A percentile compares a stretch with the other conserved stretches of the same genome.
These are phyloP conservation scores for Allium sativum DNA, from an alignment of 106 monocot genomes.

Conservation along the genomic window DNA sequence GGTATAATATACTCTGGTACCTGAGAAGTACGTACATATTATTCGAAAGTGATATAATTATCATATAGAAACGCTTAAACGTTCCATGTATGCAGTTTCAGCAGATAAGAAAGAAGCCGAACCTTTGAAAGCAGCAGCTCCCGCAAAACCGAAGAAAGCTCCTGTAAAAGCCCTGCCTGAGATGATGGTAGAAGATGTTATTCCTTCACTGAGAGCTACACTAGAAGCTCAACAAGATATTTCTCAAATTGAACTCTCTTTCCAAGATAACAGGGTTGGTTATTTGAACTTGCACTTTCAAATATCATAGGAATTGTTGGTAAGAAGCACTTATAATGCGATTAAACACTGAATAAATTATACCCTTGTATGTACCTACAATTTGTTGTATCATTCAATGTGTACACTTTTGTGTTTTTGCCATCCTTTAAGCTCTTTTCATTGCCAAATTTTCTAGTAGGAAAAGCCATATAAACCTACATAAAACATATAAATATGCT, in stretches of 20 bases:
- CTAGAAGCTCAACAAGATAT: slow-evolving; percentile 46
- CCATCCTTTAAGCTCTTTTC: background rate
- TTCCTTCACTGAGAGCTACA: slow-evolving; percentile 38
- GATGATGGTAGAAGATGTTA: slow-evolving; percentile 59
- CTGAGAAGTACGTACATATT: background rate
- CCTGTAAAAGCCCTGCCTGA: slow-evolving; percentile 31
- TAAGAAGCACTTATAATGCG: no score
- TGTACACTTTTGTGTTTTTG: background rate
- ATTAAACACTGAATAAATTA: background rate
- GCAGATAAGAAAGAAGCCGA: slow-evolving; percentile 8
- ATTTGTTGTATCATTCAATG: background rate
- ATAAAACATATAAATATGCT: background rate
- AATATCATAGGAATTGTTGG: no score
- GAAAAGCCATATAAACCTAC: background rate
- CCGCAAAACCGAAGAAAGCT: slow-evolving; percentile 37
- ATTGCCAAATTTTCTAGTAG: background rate
- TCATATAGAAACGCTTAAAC: background rate
- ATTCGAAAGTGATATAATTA: background rate
- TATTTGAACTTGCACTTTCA: background rate
- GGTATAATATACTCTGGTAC: background rate
- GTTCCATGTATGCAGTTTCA: background rate
- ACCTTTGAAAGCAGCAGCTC: slow-evolving; percentile 7
- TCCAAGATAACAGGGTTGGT: slow-evolving; percentile 42
- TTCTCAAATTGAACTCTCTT: slow-evolving; percentile 46
- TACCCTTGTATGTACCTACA: background rate